Base-by-base conservation (phyloP, 768 basidiomycete species). In the Crepidotus variabilis region DNA sequence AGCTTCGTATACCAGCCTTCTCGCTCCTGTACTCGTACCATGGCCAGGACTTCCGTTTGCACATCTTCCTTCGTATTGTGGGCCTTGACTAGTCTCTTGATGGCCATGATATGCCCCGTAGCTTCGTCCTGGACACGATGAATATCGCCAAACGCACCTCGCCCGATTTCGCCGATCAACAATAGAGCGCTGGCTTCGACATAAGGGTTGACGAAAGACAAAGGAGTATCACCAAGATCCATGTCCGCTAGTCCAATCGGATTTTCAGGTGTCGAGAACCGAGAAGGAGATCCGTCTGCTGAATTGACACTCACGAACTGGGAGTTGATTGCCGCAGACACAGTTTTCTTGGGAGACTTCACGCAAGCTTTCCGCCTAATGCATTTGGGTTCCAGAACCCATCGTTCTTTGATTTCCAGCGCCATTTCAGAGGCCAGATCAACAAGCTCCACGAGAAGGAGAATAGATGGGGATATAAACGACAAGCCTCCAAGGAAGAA, bases 71-170 rank as follows among this genome's bases (percentile, higher is more conserved):
- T 18, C 5, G 47, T 45, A 24, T 58, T 61, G 11, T 54, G 16
- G 13, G 16, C 52, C 6, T 39, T 47, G 13, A 57, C 2, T 10
- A 64, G 28, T 1, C 18, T 51, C 57, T 64, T 64, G 52, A 61
- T 32, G 28, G 63, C 63, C 63, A 64, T 61, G 52, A 56, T 51
- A 50, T 58, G 59, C 8, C 60, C 63, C 3, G 63, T 60, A 13
- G 60, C 60, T 23, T 57, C 24, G 22, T 64, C 48, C 36, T 64
- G 56, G 16, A 64, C 58, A 8, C 57, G 58, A 22, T 32, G 51
- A 21, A 64, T 56, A 10, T 18, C 32, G 1, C 63, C 63, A 43
- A 61, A 64, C 2, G 63, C 53, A 5, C 63, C 63, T 28, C 56
- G 34, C 13, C 63, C 63, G 21, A 64, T 58, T 23, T 47, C 52